A percentile compares a stretch with the other conserved stretches of the same genome.
These are phyloP conservation scores for Metschnikowia kofuensis DNA, from an alignment of 805 yeast species.

Conservation along the genomic window DNA sequence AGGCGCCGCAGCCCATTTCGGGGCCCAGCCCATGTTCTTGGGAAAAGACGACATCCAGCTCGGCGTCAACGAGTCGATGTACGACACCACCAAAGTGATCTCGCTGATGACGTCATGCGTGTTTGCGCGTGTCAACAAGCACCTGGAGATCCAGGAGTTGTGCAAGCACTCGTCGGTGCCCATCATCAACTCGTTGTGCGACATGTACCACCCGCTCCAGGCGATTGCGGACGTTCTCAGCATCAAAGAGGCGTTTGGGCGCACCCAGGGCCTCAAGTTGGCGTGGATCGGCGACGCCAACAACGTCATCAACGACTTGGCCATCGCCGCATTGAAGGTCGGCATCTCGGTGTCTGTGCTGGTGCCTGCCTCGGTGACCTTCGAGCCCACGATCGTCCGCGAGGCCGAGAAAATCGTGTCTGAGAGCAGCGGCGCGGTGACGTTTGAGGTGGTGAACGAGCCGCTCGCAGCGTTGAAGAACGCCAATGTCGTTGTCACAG, in stretches of 20 bases:
- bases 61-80: conserved; percentile 89
- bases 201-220: conserved; percentile 90
- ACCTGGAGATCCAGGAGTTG: conserved; percentile 75
- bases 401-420: conserved; percentile 49
- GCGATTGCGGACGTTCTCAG: conserved; percentile 90
- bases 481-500: conserved; percentile 87
- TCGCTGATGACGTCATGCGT: conserved; percentile 96
- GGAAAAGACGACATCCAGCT: conserved; percentile 96
- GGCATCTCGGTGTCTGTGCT: conserved; percentile 84
- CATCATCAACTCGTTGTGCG: conserved; percentile 90
- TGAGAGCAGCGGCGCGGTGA: conserved; percentile 40
- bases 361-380: conserved; percentile 73
- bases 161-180: conserved; percentile 83
- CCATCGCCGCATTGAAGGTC: conserved; percentile 78
- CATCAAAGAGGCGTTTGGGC: conserved; percentile 72
- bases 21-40: conserved; percentile 94
- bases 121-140: conserved; percentile 91
- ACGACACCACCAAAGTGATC: conserved; percentile 84
- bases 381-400: conserved; percentile 52
- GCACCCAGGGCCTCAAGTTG: conserved; percentile 60
- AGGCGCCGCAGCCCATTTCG: conserved; percentile 90
- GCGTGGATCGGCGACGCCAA: conserved; percentile 98
- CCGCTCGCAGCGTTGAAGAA: conserved; percentile 67
- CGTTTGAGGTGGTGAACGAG: conserved; percentile 62
- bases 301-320: conserved; percentile 90